These are phyloP conservation scores for Citrullus mucosospermus DNA, from an alignment of 306 rosid species.

Conservation along the genomic window DNA sequence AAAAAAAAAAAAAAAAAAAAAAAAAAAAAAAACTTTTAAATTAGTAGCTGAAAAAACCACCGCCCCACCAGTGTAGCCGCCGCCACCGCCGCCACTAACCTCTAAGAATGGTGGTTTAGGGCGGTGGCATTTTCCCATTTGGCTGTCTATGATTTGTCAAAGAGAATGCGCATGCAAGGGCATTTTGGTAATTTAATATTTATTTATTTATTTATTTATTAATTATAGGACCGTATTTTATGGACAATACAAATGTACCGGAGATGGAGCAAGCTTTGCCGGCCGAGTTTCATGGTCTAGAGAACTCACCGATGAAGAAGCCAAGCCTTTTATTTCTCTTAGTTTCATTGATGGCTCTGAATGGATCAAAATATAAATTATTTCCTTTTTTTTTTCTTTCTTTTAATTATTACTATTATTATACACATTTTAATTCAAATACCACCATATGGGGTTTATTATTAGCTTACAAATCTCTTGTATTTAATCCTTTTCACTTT, in stretches of 20 bases:
- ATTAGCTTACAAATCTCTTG: neutral
- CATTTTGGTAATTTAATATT: neutral
- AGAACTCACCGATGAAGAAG: slow-evolving; percentile 85
- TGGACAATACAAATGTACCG: slow-evolving; percentile 94
- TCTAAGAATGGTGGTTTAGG: neutral
- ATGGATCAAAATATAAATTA: slow-evolving; percentile 46
- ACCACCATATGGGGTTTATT: neutral
- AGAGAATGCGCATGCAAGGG: neutral
- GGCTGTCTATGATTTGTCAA: neutral
- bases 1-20: too few relatives aligned
- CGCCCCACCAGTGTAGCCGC: neutral
- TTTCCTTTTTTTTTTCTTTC: too few relatives aligned
- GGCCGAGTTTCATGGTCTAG: slow-evolving; percentile 96
- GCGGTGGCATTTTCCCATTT: neutral
- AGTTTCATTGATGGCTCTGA: slow-evolving; percentile 76
- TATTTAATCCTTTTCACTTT: neutral
- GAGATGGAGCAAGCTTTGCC: slow-evolving; percentile 69
- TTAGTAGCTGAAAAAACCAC: neutral
- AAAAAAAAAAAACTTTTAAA: neutral
- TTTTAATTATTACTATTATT: neutral
- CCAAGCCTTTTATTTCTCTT: slow-evolving; percentile 82
- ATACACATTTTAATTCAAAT: neutral
- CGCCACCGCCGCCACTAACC: neutral
- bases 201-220: too few relatives aligned
- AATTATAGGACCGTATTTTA: slow-evolving; percentile 76